A percentile compares a stretch with the other conserved stretches of the same genome.
phyloP scores from a whole-genome alignment of 306 rosid species.

The Fragaria ananassa region DNA sequence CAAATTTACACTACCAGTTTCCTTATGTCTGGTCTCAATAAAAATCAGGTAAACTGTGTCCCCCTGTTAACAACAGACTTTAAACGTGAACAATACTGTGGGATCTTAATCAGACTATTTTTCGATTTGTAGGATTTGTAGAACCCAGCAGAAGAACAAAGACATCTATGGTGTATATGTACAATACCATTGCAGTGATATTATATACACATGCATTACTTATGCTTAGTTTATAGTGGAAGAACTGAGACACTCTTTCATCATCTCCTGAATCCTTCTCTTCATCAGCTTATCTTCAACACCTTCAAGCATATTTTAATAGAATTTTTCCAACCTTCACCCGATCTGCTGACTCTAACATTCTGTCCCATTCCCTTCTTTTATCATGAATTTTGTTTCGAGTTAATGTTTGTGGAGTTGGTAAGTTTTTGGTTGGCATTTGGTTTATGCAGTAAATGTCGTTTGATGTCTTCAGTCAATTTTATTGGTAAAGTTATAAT shows the following conservation, averaged over 20 bases:
- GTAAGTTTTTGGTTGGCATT: too few species aligned
- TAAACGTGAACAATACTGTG: too few species aligned
- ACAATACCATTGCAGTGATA: background rate
- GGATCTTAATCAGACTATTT: background rate
- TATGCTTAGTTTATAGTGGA: constrained; percentile 15
- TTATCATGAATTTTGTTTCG: too few species aligned
- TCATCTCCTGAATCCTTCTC: constrained; percentile 66
- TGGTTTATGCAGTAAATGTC: too few species aligned
- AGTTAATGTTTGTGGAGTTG: too few species aligned
- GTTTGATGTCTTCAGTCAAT: too few species aligned
- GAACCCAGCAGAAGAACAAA: background rate
- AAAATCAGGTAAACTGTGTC: too few species aligned
- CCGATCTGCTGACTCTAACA: constrained; percentile 71
- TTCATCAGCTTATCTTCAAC: constrained; percentile 75
- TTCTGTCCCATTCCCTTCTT: constrained; percentile 73
- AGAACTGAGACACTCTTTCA: constrained; percentile 62
- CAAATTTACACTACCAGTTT: too few species aligned
- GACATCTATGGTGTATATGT: background rate
- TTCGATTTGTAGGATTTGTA: background rate
- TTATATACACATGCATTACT: background rate
- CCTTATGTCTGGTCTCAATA: too few species aligned
- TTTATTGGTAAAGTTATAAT: too few species aligned
- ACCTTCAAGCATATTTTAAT: constrained; percentile 58
- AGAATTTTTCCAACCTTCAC: constrained; percentile 59
- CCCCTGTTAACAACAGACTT: too few species aligned